Evolutionary conservation across 306 rosid species (phyloP).

Genomic region (Dicorynia guianensis): DNA sequence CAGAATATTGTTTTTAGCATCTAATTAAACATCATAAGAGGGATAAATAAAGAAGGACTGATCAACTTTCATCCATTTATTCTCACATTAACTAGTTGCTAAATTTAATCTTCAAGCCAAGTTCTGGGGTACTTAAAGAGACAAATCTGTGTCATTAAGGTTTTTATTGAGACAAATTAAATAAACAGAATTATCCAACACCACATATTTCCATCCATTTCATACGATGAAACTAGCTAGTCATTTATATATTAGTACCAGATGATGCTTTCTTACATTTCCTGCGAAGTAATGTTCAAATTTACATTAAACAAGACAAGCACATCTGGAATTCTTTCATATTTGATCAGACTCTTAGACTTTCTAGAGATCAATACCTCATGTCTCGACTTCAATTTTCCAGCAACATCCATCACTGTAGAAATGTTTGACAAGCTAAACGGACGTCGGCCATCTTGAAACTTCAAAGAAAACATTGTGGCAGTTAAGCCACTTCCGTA

Average conservation of each 20-base stretch:
- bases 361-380: slow-evolving; percentile 65
- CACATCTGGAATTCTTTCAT: slow-evolving; percentile 5
- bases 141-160: not conserved
- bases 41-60: not conserved
- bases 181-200: not conserved
- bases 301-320: slow-evolving; percentile 7
- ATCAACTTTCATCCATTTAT: not conserved
- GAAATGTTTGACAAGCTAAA: slow-evolving; percentile 91
- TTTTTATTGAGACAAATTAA: not conserved
- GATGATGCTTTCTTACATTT: slow-evolving; percentile 8
- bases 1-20: slow-evolving; percentile 18
- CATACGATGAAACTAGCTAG: not conserved
- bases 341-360: slow-evolving; percentile 9
- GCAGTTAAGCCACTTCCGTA: slow-evolving; percentile 95
- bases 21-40: not conserved
- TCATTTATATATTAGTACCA: not conserved
- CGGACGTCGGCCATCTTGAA: slow-evolving; percentile 64
- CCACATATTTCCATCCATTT: not conserved
- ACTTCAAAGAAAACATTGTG: slow-evolving; percentile 85
- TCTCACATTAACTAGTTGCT: not conserved
- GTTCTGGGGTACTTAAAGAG: not conserved
- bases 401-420: slow-evolving; percentile 69
- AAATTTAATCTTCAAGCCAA: not conserved
- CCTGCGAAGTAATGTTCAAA: not conserved
- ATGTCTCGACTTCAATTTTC: slow-evolving; percentile 86